Conservation (phyloP, 805 yeast species). For the Hanseniaspora pseudoguilliermondii region DNA sequence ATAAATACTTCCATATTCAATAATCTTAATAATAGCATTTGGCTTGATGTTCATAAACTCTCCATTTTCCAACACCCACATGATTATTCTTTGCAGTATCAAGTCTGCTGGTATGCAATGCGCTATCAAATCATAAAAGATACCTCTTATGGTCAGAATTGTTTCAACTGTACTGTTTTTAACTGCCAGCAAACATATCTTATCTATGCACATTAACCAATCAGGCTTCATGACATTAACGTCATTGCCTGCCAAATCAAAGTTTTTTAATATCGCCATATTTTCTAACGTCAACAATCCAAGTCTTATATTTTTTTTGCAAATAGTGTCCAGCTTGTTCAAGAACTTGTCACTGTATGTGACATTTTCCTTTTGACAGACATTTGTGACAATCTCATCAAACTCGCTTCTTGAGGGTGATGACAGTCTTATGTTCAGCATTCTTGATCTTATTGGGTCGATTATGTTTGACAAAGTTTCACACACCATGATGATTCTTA, state of each 20-base stretch:
- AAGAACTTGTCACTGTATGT: conserved; percentile 16
- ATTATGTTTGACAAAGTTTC: conserved; percentile 86
- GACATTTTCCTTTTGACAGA: conserved; percentile 46
- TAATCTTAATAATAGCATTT: conserved; percentile 28
- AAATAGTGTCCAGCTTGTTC: conserved; percentile 34
- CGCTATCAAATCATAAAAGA: conserved; percentile 69
- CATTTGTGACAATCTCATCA: conserved; percentile 37
- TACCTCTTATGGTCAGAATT: conserved; percentile 44
- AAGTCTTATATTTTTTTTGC: conserved; percentile 58
- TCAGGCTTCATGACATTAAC: conserved; percentile 60
- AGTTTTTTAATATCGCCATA: conserved; percentile 36
- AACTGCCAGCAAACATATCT: conserved; percentile 47
- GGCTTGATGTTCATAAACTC: conserved; percentile 23
- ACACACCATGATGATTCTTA: conserved; percentile 72
- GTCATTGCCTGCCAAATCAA: conserved; percentile 27
- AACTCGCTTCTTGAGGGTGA: conserved; percentile 60
- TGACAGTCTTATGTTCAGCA: conserved; percentile 73
- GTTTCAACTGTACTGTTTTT: conserved; percentile 52
- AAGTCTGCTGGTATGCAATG: conserved; percentile 87
- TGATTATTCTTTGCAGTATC: conserved; percentile 36
- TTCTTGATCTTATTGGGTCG: conserved; percentile 88
- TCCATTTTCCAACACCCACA: conserved; percentile 20
- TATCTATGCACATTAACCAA: conserved; percentile 73
- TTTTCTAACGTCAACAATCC: conserved; percentile 75
- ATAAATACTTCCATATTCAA: conserved; percentile 49